phyloP scores from a whole-genome alignment of 2,329 filamentous ascomycete genomes.

The Diaporthe caulivora region DNA sequence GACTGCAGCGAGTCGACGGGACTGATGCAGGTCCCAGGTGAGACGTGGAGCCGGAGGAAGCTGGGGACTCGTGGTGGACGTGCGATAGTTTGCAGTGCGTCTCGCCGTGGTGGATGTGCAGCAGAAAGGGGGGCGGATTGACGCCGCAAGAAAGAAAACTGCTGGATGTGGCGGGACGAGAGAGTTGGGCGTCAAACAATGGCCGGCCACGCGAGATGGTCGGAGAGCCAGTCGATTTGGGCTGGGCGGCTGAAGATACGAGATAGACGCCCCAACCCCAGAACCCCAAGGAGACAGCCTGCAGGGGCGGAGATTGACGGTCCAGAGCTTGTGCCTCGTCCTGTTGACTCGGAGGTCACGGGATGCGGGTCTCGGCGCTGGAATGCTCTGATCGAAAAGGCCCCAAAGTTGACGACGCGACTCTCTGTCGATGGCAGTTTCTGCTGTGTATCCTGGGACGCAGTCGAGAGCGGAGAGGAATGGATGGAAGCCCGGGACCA shows the following conservation, averaged over 20 bases:
- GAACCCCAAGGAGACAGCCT: slow-evolving; percentile 9
- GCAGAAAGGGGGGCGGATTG: slow-evolving; percentile 29
- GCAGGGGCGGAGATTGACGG: slow-evolving; percentile 25
- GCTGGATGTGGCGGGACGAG: slow-evolving; percentile 36
- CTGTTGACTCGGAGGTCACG: slow-evolving; percentile 6
- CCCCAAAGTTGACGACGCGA: slow-evolving; percentile 21
- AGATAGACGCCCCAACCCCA: slow-evolving; percentile 39
- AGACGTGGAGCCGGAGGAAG: slow-evolving; percentile 25
- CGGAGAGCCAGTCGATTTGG: slow-evolving; percentile 27
- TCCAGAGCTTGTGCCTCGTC: slow-evolving; percentile 18
- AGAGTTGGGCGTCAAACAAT: slow-evolving; percentile 38
- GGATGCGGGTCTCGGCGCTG: slow-evolving; percentile 18
- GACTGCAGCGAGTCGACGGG: slow-evolving; percentile 29
- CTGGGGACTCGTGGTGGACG: slow-evolving; percentile 35
- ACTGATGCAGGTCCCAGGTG: slow-evolving; percentile 33
- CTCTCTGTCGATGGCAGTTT: not conserved
- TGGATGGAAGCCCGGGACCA: slow-evolving; percentile 4
- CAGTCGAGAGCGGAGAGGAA: slow-evolving; percentile 30
- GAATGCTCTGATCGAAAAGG: slow-evolving; percentile 31
- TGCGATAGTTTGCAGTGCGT: slow-evolving; percentile 32
- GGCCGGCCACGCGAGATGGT: slow-evolving; percentile 32
- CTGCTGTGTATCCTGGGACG: not conserved
- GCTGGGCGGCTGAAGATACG: slow-evolving; percentile 37
- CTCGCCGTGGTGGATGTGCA: slow-evolving; percentile 33
- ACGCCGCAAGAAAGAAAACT: slow-evolving; percentile 33